phyloP scores from a whole-genome alignment of 768 basidiomycete species.

The Macrolepiota fuliginosa region DNA sequence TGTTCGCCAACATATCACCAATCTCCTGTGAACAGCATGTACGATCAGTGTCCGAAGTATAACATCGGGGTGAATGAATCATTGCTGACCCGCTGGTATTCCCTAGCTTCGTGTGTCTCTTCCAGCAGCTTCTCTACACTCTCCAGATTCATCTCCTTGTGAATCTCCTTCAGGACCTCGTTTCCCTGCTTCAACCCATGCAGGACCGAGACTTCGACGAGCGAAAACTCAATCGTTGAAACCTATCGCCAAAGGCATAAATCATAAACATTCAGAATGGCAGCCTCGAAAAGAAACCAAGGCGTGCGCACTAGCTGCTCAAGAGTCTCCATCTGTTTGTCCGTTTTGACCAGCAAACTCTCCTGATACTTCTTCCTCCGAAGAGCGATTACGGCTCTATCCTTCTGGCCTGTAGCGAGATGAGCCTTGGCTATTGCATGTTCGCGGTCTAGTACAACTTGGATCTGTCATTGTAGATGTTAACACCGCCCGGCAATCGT shows the following conservation, averaged over 20 bases:
- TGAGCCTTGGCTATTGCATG: slow-evolving; percentile 86
- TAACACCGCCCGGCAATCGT: not conserved
- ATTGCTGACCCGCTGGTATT: slow-evolving; percentile 73
- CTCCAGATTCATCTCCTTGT: slow-evolving; percentile 90
- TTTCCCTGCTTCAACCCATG: slow-evolving; percentile 94
- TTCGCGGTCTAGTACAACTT: slow-evolving; percentile 83
- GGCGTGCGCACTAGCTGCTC: slow-evolving; percentile 71
- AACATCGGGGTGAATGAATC: not conserved
- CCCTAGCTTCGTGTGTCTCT: slow-evolving; percentile 89
- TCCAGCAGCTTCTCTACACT: slow-evolving; percentile 92
- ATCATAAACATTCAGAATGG: not conserved
- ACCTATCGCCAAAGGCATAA: slow-evolving; percentile 50
- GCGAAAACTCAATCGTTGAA: slow-evolving; percentile 93
- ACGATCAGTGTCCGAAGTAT: not conserved
- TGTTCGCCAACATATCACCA: slow-evolving; percentile 79
- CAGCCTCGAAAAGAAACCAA: not conserved
- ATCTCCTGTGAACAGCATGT: slow-evolving; percentile 66
- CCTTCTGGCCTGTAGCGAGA: slow-evolving; percentile 78
- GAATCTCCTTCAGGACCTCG: slow-evolving; percentile 89
- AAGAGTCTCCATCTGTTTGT: slow-evolving; percentile 82
- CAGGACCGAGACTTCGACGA: slow-evolving; percentile 88
- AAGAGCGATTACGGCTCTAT: slow-evolving; percentile 83
- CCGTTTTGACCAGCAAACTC: slow-evolving; percentile 81
- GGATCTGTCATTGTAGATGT: slow-evolving; percentile 54
- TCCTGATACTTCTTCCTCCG: slow-evolving; percentile 95